Percentiles rank a stretch among this genome's conserved stretches.
Conservation (phyloP, 768 basidiomycete genomes). For the Trametes punicea region DNA sequence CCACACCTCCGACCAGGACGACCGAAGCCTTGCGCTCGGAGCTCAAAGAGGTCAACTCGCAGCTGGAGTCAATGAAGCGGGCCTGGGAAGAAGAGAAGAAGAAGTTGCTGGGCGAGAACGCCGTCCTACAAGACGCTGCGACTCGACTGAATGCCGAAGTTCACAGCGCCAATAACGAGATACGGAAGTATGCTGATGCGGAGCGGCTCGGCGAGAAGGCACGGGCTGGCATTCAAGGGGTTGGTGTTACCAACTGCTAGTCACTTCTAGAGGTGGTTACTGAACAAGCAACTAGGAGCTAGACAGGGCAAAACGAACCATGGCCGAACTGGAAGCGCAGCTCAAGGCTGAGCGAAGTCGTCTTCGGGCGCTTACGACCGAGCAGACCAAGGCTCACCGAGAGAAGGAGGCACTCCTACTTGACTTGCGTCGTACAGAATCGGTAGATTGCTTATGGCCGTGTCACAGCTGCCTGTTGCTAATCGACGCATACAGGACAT, state of each 20-base stretch:
- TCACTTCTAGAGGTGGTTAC: not conserved
- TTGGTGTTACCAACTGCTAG: constrained; percentile 32
- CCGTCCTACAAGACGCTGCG: constrained; percentile 66
- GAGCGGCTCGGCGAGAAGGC: constrained; percentile 48
- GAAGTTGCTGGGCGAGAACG: constrained; percentile 65
- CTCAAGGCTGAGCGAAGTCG: constrained; percentile 69
- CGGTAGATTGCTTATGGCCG: constrained; percentile 40
- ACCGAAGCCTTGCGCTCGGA: constrained; percentile 61
- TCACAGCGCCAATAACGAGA: constrained; percentile 55
- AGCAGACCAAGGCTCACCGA: constrained; percentile 59
- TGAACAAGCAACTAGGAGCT: constrained; percentile 49
- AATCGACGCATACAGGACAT: constrained; percentile 54
- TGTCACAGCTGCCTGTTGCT: not conserved
- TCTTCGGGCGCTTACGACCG: constrained; percentile 56
- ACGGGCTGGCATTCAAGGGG: constrained; percentile 52
- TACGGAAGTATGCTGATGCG: constrained; percentile 48
- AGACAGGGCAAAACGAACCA: constrained; percentile 58
- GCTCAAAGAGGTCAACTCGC: constrained; percentile 56
- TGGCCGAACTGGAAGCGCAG: constrained; percentile 68
- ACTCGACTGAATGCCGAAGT: constrained; percentile 63
- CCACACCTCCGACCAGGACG: constrained; percentile 65
- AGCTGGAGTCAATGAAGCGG: constrained; percentile 61
- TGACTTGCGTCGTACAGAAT: constrained; percentile 69
- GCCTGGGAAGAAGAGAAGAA: constrained; percentile 69
- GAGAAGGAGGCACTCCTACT: constrained; percentile 62